Base-by-base conservation (phyloP, 345 rosid genomes). In the Angophora floribunda region DNA sequence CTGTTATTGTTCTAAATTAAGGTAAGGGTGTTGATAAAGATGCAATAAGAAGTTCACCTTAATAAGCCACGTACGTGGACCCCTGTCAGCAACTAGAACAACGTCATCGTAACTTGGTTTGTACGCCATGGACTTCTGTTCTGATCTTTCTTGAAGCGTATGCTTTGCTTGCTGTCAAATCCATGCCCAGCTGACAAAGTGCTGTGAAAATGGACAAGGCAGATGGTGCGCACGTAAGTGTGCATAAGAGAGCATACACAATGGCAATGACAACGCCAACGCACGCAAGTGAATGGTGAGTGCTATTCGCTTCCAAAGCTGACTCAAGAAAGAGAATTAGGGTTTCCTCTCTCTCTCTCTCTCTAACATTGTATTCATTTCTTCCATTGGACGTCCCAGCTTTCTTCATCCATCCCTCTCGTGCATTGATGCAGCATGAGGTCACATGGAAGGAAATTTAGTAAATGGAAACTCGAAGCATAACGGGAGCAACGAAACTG, bases 1-100 rank as follows among this genome's bases (percentile, higher is more conserved):
- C 4, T 59, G 0, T 11, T 59, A 59, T 59, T 59, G 32, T 59
- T 59, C 67, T 30, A 26, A 26, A 59, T 26, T 30, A 59, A 26
- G 6, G 30, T 26, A 59, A 0, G 0, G 3, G 30, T 5, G 67
- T 3, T 0, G 0, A 59, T 59, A 30, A 59, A 59, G 28, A 59
- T 10, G 30, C 10, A 6, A 36, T 36, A 36, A 36, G 41, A 36
- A 36, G 41, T 36, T 36, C 47, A 41, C 82, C 82, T 75, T 75
- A 36, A 9, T 85, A 30, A 85, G 5, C 87, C 63, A 85, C 61
- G 15, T 24, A 10, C 30, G 24, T 7, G 53, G 36, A 50, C 51
- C 41, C 13, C 51, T n/a, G 85, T 41, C 53, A 14, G 14, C 53
- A 52, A 52, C 17, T 17, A 16, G 17, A 13, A 1, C 28, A 3